Evolutionary conservation across 768 basidiomycete species (phyloP), one percentile per base, ranked within the genome.

Genomic region (Hygrophoropsis aurantiaca): DNA sequence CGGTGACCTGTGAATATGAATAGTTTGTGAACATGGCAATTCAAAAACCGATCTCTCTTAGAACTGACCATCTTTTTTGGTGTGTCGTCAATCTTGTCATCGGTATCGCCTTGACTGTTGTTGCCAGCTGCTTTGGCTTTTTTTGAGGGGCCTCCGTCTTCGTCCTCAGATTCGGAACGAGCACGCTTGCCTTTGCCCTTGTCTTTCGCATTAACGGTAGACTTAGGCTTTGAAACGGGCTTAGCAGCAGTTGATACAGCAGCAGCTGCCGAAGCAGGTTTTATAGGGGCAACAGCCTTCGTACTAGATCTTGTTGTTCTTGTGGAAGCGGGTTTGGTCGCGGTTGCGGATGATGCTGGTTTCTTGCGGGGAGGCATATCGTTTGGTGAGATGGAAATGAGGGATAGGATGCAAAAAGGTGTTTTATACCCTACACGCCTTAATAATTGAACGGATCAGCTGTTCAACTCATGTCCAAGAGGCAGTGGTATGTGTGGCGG

Each of bases 301-400:
- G 52, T 62, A 47, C 73, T 65, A 19, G 72, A 62, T 49, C 72
- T 73, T 44, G 72, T 59, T 30, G 57, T 47, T 10, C 57, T 54
- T 36, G 66, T 51, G 15, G 58, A 53, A 2, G 23, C 35, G 33
- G 51, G 51, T 20, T 39, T 43, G 18, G 68, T 62, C 7, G 65
- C 66, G 21, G 61, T 50, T 40, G 63, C 44, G 30, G 62, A 52
- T 21, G 54, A 47, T 35, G 58, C 66, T 32, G 68, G 56, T 63
- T 76, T 77, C 59, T 75, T 78, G 47, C 73, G 66, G 39, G 78
- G 74, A 50, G 74, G 71, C 74, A 76, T 77, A 30, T 6, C 13
- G 13, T 13, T 13, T 30, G 27, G 27, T 30, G 27, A 6, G 6
- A 13, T 30, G n/a, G n/a, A n/a, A n/a, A 30, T 30, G 27, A 30